Base-by-base conservation (phyloP, 768 basidiomycete genomes). In the Coprinellus micaceus region DNA sequence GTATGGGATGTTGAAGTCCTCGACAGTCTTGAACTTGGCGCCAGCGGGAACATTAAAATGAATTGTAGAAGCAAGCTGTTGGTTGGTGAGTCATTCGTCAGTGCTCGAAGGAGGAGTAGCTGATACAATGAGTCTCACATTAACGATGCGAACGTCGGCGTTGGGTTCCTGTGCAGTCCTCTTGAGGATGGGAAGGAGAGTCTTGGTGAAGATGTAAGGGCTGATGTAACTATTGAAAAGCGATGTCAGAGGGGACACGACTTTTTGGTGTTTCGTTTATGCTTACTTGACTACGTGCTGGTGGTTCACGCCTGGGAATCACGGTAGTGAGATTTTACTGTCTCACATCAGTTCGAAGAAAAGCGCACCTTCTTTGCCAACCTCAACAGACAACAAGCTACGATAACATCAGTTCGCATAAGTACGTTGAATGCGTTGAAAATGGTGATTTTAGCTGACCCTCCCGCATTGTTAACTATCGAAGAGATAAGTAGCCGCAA, bases 141-240 rank as follows among this genome's bases (percentile, higher is more conserved):
- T 77, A 9, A 86, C 74, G 13, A 88, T 74, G 17, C 86, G 79
- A 47, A 86, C 85, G 57, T 88, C 86, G 0, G 82, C 74, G 22
- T 69, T 69, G 0, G 74, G 67, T 45, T 75, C 66, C 17, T 71
- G 59, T 0, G 82, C 78, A 1, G 86, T 86, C 52, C 71, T 66
- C 39, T 68, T 69, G 46, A 87, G 62, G 2, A 85, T 63, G 2
- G 85, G 81, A 36, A 85, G 71, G 6, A 87, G 73, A 3, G 76
- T 73, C 21, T 73, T 67, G 11, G 82, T 85, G 58, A 87, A 77
- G 13, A 80, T 74, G 53, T 82, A 82, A 0, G 77, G 81, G 37
- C 78, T 76, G 22, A 87, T 69, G 53, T 79, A 74, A 48, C 85
- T 86, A 54, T 2, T n/a, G n/a, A n/a, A 19, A n/a, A 33, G 9